These are phyloP conservation scores for Echria macrotheca DNA, from an alignment of 495 filamentous ascomycete genomes.

Conservation along the genomic window DNA sequence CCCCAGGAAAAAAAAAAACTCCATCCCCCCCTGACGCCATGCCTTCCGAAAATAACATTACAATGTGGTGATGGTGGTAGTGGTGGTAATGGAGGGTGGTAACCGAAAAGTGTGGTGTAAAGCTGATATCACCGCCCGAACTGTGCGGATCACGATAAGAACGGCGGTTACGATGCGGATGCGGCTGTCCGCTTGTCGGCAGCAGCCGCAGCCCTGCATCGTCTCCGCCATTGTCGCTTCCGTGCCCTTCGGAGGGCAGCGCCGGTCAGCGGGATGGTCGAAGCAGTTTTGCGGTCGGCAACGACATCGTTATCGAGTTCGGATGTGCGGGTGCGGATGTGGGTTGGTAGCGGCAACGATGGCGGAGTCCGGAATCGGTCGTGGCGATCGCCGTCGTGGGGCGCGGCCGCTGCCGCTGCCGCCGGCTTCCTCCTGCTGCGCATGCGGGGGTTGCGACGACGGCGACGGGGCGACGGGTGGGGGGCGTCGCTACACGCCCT, in stretches of 20 bases:
- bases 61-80: neutral
- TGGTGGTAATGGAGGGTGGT: neutral
- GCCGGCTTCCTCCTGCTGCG: neutral
- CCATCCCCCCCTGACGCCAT: neutral
- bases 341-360: too few relatives aligned
- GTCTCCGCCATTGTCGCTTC: slow-evolving; percentile 7
- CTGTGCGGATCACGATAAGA: too few relatives aligned
- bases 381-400: neutral
- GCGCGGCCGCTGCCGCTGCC: neutral
- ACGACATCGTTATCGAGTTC: too few relatives aligned
- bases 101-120: too few relatives aligned
- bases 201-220: neutral
- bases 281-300: neutral
- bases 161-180: too few relatives aligned
- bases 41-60: slow-evolving; percentile 7
- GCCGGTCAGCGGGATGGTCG: neutral
- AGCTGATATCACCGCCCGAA: too few relatives aligned
- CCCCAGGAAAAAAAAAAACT: too few relatives aligned
- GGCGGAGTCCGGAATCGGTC: neutral
- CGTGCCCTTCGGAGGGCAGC: neutral
- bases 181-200: too few relatives aligned
- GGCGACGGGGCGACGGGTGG: neutral
- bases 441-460: neutral
- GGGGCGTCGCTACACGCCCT: slow-evolving; percentile 35
- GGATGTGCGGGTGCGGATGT: too few relatives aligned